These are phyloP conservation scores for Fusarium sp. DNA, from an alignment of 2,329 filamentous ascomycete genomes.

Conservation along the genomic window DNA sequence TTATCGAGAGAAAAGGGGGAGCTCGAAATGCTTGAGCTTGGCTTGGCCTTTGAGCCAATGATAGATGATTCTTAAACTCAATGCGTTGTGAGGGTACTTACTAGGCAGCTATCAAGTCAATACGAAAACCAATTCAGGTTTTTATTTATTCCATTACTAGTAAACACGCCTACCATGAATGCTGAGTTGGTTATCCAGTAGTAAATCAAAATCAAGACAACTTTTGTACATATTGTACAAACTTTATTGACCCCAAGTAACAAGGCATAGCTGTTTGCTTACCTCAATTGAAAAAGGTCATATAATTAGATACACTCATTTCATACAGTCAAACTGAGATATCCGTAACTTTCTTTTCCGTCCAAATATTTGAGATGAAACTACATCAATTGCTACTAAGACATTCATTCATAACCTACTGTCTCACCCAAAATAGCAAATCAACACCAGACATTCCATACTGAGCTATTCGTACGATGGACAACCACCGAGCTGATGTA, in stretches of 20 bases:
- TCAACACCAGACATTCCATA: background rate
- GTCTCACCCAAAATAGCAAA: background rate
- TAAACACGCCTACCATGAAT: background rate
- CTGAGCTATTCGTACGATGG: background rate
- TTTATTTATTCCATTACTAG: background rate
- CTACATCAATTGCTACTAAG: background rate
- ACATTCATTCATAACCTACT: no score
- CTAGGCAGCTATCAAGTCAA: background rate
- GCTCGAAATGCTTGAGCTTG: constrained; percentile 11
- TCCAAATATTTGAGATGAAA: background rate
- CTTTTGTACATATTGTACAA: no score
- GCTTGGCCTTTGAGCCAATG: background rate
- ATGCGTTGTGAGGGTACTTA: background rate
- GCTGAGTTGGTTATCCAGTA: no score
- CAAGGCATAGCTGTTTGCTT: background rate
- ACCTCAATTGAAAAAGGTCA: background rate
- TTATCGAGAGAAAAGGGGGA: constrained; percentile 37
- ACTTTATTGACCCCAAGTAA: no score
- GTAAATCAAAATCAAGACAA: no score
- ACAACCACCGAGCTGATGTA: background rate
- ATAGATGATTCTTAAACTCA: background rate
- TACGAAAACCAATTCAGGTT: background rate
- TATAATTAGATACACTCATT: background rate
- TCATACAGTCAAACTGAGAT: background rate
- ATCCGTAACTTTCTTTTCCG: background rate